Base-by-base conservation (phyloP, 805 yeast species). In the Candida orba region DNA sequence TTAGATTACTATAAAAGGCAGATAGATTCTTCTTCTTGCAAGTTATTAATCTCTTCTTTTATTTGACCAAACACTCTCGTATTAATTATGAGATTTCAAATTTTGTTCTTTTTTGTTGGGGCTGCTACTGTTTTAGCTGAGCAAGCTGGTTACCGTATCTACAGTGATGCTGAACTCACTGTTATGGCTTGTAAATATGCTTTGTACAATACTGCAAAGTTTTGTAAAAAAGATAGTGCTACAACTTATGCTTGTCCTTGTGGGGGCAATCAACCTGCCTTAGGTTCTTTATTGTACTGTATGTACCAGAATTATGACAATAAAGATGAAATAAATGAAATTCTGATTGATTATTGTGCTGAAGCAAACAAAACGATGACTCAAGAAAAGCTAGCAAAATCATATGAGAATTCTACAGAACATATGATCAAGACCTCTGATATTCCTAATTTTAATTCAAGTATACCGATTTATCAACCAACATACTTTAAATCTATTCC, bases 341-440 rank as follows among this genome's bases (percentile, higher is more conserved):
- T 43, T n/a, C 56, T 64, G 34, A 50, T 63, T 20, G 47, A 56
- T n/a, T 42, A 52, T n/a, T 64, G 68, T 48, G 46, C 56, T 4
- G 42, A 31, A 1, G n/a, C 12, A 3, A 45, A 44, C 8, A 45
- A 37, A 14, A 52, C 55, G 10, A 58, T 69, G 40, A 68, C 76
- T 9, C 51, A 49, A 31, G 63, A 57, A 14, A 53, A 64, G 22
- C 62, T 71, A 43, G 48, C 60, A 13, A 57, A 51, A 1, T 62
- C 75, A 3, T 72, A 65, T 45, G 52, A 63, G 4, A 75, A 75
- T 46, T 78, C 76, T n/a, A 67, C 77, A 8, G 37, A 61, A 8
- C 67, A 67, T 53, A 49, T 72, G 44, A 60, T 65, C 8, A 62
- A 67, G 46, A 58, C 65, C 24, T 56, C 64, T 7, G 34, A 34